Conservation (phyloP, 176 grass and related monocot genomes). For the Paspalum notatum region DNA sequence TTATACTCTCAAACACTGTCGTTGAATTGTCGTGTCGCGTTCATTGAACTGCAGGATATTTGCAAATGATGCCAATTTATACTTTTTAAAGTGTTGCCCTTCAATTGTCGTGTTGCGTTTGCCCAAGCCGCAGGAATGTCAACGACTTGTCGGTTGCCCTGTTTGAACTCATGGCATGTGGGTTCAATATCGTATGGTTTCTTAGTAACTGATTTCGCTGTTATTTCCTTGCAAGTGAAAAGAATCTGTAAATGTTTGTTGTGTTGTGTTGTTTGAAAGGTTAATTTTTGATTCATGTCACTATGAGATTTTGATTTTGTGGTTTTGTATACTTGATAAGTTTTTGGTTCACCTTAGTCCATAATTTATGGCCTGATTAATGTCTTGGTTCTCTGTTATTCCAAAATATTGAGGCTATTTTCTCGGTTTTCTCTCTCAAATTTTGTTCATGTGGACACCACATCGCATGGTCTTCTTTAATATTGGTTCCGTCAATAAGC, state of each 20-base stretch:
- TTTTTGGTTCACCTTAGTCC: background rate
- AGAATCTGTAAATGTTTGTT: background rate
- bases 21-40: slow-evolving; percentile 9
- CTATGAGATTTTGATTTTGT: background rate
- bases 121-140: background rate
- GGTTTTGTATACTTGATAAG: background rate
- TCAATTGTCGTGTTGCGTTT: slow-evolving; percentile 9
- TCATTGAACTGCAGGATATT: background rate
- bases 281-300: background rate
- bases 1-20: background rate
- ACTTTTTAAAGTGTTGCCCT: slow-evolving; percentile 9
- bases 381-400: background rate
- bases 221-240: background rate
- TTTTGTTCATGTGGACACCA: background rate
- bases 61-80: slow-evolving; percentile 2
- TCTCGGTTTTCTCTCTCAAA: background rate
- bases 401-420: background rate
- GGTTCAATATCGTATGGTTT: background rate
- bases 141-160: background rate
- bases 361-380: background rate
- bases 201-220: background rate
- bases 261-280: background rate
- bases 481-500: slow-evolving; percentile 1
- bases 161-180: background rate
- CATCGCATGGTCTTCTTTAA: background rate